phyloP scores from a whole-genome alignment of 805 yeast species.

The Ogataea pilisensis region DNA sequence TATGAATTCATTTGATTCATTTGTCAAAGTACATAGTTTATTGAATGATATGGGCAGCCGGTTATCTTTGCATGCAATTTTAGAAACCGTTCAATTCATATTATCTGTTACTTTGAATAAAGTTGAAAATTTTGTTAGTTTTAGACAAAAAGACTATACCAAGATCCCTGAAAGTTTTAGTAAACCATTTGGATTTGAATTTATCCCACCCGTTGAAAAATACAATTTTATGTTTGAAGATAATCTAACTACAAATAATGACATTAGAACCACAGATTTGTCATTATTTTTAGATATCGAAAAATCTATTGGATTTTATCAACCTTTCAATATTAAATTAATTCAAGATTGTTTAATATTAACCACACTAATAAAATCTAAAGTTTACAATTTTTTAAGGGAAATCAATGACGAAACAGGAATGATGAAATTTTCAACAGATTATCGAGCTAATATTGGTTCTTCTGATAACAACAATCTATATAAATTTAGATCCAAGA shows the following conservation, averaged over 20 bases:
- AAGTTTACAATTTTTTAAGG: constrained; percentile 17
- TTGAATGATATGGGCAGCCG: constrained; percentile 32
- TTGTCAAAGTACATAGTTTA: constrained; percentile 17
- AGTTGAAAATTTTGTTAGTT: constrained; percentile 5
- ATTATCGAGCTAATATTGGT: constrained; percentile 7
- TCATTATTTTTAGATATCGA: constrained; percentile 13
- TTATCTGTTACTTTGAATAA: constrained; percentile 18
- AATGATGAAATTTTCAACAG: constrained; percentile 17
- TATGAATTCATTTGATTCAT: constrained; percentile 16
- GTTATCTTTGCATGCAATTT: constrained; percentile 32
- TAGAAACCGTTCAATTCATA: constrained; percentile 25
- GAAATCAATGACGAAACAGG: constrained; percentile 17
- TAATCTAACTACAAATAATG: constrained; percentile 14
- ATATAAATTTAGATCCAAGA: constrained; percentile 20
- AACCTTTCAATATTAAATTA: constrained; percentile 9
- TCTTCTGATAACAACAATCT: constrained; percentile 9
- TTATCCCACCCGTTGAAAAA: constrained; percentile 28
- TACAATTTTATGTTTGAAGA: constrained; percentile 25
- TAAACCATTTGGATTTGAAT: constrained; percentile 21
- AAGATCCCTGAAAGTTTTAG: constrained; percentile 12
- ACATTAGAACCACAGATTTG: constrained; percentile 4
- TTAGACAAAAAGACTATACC: constrained; percentile 1
- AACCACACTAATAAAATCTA: constrained; percentile 33
- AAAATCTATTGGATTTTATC: constrained; percentile 6
- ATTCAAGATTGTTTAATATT: constrained; percentile 31